phyloP scores from a whole-genome alignment of 495 filamentous ascomycete genomes.

The Collariella sp. region DNA sequence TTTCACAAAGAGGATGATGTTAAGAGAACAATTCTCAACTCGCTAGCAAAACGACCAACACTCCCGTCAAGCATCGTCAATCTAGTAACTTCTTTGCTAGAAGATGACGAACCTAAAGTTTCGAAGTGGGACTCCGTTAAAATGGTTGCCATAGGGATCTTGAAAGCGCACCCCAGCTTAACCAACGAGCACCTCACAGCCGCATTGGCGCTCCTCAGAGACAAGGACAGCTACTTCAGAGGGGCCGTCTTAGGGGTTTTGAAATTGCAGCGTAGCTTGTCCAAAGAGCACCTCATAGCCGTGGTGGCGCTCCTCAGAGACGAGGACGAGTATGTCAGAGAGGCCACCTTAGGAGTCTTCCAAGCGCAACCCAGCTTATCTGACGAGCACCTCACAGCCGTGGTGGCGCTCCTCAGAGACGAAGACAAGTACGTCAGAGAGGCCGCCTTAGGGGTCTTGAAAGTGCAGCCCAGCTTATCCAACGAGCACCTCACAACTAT shows the following conservation, averaged over 20 bases:
- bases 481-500: neutral
- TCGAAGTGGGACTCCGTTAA: neutral
- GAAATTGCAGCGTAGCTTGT: neutral
- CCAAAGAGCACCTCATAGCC: neutral
- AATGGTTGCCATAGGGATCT: no score
- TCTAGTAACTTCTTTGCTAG: slow-evolving; percentile 12
- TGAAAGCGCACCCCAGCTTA: neutral
- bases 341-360: neutral
- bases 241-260: slow-evolving; percentile 4
- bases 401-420: neutral
- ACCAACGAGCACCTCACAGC: neutral
- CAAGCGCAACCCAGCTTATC: neutral
- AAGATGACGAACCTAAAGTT: neutral
- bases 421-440: neutral
- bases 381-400: neutral
- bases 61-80: slow-evolving; percentile 17
- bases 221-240: slow-evolving; percentile 8
- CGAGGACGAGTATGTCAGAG: slow-evolving; percentile 5
- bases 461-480: neutral
- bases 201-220: slow-evolving; percentile 6
- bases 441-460: neutral
- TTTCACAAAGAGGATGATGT: slow-evolving; percentile 13
- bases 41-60: slow-evolving; percentile 12
- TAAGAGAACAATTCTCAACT: slow-evolving; percentile 4
- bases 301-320: slow-evolving; percentile 2